Evolutionary conservation across 192 early-diverging fungal genomes (phyloP).

Genomic region (Thamnidium elegans): DNA sequence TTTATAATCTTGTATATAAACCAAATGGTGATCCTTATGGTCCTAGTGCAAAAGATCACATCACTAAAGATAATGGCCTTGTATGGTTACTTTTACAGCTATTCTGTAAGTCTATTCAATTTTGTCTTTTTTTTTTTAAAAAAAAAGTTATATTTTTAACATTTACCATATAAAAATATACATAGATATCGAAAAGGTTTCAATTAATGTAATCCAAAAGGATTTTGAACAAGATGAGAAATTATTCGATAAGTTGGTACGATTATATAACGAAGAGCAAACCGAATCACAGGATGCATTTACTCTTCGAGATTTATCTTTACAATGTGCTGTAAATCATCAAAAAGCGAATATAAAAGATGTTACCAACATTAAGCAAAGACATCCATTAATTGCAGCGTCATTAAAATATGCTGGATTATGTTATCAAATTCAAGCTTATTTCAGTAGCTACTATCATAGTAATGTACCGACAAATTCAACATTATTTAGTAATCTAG

Average conservation of each 20-base stretch:
- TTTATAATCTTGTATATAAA: conserved; percentile 54
- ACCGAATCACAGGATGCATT: conserved; percentile 70
- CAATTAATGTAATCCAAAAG: conserved; percentile 52
- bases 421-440: conserved; percentile 51
- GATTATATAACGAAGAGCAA: conserved; percentile 74
- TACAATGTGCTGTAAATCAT: conserved; percentile 69
- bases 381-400: conserved; percentile 63
- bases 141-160: not conserved
- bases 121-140: not conserved
- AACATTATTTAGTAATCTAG: conserved; percentile 42
- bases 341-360: conserved; percentile 64
- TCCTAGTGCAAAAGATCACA: conserved; percentile 35
- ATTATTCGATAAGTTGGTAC: conserved; percentile 65
- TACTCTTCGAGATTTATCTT: conserved; percentile 68
- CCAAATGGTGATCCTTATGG: conserved; percentile 44
- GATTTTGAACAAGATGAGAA: conserved; percentile 71
- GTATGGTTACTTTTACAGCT: conserved; percentile 73
- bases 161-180: not conserved
- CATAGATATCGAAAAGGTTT: conserved; percentile 62
- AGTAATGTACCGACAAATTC: conserved; percentile 38
- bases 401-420: conserved; percentile 59
- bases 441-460: conserved; percentile 49
- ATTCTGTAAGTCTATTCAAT: conserved; percentile 35
- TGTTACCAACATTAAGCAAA: conserved; percentile 63
- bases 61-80: conserved; percentile 70